Conservation (phyloP, 2,329 filamentous ascomycete genomes). For the Aspergillus neoniger region DNA sequence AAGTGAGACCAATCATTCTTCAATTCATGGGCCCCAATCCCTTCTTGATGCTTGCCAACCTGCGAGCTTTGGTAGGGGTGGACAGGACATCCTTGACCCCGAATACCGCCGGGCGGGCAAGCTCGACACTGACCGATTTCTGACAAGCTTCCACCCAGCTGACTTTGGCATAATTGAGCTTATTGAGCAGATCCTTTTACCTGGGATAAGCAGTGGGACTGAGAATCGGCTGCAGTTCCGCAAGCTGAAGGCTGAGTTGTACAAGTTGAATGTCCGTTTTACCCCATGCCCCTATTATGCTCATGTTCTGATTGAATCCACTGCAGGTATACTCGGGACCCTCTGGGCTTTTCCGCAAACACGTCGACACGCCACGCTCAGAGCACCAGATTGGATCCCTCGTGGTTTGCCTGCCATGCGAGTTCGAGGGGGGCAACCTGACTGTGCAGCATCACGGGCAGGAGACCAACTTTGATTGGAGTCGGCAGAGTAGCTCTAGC, state of each 20-base stretch:
- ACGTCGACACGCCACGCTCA: slow-evolving; percentile 58
- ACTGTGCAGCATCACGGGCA: slow-evolving; percentile 36
- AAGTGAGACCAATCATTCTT: too few species aligned
- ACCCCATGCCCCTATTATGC: background rate
- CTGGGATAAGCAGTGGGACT: slow-evolving; percentile 22
- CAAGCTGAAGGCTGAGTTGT: slow-evolving; percentile 55
- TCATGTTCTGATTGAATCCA: background rate
- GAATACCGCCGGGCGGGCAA: slow-evolving; percentile 56
- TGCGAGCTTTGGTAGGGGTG: slow-evolving; percentile 52
- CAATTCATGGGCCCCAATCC: background rate
- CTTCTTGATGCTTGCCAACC: slow-evolving; percentile 42
- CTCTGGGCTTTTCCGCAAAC: slow-evolving; percentile 53
- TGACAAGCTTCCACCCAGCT: slow-evolving; percentile 55
- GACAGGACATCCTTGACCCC: slow-evolving; percentile 54
- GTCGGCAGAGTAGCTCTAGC: slow-evolving; percentile 15
- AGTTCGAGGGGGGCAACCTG: slow-evolving; percentile 36
- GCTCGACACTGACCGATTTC: slow-evolving; percentile 52
- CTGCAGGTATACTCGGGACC: slow-evolving; percentile 54
- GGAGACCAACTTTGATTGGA: slow-evolving; percentile 33
- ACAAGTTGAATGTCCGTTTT: slow-evolving; percentile 56
- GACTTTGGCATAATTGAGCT: slow-evolving; percentile 55
- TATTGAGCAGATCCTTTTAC: slow-evolving; percentile 51
- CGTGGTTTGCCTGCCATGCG: slow-evolving; percentile 53
- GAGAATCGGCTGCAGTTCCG: slow-evolving; percentile 22
- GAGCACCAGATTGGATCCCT: slow-evolving; percentile 55